Evolutionary conservation across 73 alveolate genomes (phyloP).

Genomic region (Symbiodinium pilosum): DNA sequence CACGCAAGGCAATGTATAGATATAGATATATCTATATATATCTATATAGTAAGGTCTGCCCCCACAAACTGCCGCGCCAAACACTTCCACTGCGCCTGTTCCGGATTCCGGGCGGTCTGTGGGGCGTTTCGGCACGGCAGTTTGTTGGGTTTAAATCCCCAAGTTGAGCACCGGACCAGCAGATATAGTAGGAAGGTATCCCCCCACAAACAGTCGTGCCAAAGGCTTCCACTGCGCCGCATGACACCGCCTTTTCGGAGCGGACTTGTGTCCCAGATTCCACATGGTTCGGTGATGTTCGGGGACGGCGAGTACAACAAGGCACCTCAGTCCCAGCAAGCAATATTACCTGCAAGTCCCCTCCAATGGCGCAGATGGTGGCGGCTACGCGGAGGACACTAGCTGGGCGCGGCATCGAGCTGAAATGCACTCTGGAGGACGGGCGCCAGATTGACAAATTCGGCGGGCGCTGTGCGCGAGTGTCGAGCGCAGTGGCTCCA

Average conservation of each 20-base stretch:
- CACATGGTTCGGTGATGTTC: conserved; percentile 25
- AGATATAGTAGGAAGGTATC: too few relatives aligned
- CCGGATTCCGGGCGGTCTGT: too few relatives aligned
- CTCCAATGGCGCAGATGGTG: neutral
- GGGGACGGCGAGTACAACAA: neutral
- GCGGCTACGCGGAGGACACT: neutral
- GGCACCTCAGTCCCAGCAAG: too few relatives aligned
- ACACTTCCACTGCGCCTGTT: too few relatives aligned
- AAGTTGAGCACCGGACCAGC: too few relatives aligned
- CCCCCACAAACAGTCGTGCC: too few relatives aligned
- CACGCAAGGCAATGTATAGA: too few relatives aligned
- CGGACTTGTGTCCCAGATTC: neutral
- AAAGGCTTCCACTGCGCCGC: neutral
- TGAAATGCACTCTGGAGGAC: neutral
- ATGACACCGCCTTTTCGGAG: conserved; percentile 9
- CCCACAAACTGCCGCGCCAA: too few relatives aligned
- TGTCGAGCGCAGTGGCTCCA: neutral
- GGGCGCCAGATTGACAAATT: neutral
- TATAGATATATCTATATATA: too few relatives aligned
- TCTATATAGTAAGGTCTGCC: too few relatives aligned
- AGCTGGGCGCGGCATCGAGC: neutral
- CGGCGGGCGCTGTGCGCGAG: neutral
- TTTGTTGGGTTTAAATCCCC: too few relatives aligned
- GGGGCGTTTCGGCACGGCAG: too few relatives aligned
- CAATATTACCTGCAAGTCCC: neutral